Evolutionary conservation across 148 eudicot species (phyloP).

Genomic region (Diospyros lotus): DNA sequence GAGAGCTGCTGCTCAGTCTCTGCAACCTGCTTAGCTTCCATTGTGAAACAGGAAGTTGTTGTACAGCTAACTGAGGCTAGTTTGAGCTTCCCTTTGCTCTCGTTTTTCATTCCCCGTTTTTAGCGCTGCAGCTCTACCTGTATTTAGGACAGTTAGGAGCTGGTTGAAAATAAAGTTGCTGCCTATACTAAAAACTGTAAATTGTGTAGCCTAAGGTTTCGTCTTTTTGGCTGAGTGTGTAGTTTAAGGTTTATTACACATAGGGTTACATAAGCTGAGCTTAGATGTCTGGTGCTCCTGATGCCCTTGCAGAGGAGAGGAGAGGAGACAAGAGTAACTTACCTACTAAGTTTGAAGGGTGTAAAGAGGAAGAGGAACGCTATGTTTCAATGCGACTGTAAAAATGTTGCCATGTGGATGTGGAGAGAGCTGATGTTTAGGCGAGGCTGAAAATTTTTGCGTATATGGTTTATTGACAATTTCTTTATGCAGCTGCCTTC

Average conservation of each 20-base stretch:
- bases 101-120: constrained; percentile 7
- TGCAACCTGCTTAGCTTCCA: constrained; percentile 32
- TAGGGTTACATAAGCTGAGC: constrained; percentile 49
- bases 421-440: constrained; percentile 10
- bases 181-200: constrained; percentile 74
- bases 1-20: constrained; percentile 54
- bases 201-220: constrained; percentile 62
- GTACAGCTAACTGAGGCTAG: constrained; percentile 75
- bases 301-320: constrained; percentile 21
- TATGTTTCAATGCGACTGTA: constrained; percentile 18
- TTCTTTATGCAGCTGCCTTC: neutral
- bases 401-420: constrained; percentile 10
- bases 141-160: constrained; percentile 23
- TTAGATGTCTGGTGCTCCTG: constrained; percentile 40
- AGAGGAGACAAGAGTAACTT: constrained; percentile 7
- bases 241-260: constrained; percentile 53
- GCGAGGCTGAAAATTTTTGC: constrained; percentile 10
- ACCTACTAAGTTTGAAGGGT: constrained; percentile 14
- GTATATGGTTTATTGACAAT: neutral
- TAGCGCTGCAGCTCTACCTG: constrained; percentile 29
- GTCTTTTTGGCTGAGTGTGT: constrained; percentile 22
- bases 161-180: constrained; percentile 61
- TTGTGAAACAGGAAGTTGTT: constrained; percentile 42
- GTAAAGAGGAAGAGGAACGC: constrained; percentile 15
- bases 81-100: constrained; percentile 24